Conservation (phyloP, 768 basidiomycete species). For the Boletus rubroflammeus region DNA sequence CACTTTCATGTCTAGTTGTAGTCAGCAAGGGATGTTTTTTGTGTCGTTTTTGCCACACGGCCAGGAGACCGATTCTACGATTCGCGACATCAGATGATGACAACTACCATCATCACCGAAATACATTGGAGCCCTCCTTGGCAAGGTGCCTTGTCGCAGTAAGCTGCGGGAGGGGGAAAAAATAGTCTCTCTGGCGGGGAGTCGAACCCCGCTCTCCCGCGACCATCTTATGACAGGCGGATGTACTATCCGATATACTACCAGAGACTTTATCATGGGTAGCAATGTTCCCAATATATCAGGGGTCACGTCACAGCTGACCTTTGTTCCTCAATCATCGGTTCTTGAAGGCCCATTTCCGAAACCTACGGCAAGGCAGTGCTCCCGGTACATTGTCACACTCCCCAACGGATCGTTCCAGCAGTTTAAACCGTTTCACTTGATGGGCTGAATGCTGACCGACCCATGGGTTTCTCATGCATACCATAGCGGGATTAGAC, state of each 20-base stretch:
- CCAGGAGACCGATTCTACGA: not conserved
- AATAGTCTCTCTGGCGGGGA: slow-evolving; percentile 42
- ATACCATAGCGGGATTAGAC: too few relatives aligned
- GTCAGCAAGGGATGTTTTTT: not conserved
- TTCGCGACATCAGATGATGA: not conserved
- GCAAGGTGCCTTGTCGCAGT: not conserved
- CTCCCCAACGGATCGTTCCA: too few relatives aligned
- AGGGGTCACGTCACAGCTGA: too few relatives aligned
- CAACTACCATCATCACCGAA: not conserved
- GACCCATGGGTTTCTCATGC: too few relatives aligned
- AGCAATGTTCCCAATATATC: not conserved
- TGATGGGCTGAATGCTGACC: too few relatives aligned
- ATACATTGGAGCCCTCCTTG: not conserved
- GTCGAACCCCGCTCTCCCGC: slow-evolving; percentile 44
- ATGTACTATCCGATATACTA: slow-evolving; percentile 53
- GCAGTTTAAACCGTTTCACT: too few relatives aligned
- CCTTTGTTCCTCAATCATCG: too few relatives aligned
- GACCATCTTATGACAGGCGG: slow-evolving; percentile 40
- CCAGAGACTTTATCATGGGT: slow-evolving; percentile 29
- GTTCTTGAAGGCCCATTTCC: too few relatives aligned
- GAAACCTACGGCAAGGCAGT: too few relatives aligned
- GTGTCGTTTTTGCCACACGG: not conserved
- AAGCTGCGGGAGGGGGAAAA: not conserved
- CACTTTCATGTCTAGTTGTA: not conserved
- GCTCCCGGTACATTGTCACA: too few relatives aligned